Evolutionary conservation across 345 rosid genomes (phyloP), one percentile per base, ranked within the genome.

Genomic region (Populus tremula): DNA sequence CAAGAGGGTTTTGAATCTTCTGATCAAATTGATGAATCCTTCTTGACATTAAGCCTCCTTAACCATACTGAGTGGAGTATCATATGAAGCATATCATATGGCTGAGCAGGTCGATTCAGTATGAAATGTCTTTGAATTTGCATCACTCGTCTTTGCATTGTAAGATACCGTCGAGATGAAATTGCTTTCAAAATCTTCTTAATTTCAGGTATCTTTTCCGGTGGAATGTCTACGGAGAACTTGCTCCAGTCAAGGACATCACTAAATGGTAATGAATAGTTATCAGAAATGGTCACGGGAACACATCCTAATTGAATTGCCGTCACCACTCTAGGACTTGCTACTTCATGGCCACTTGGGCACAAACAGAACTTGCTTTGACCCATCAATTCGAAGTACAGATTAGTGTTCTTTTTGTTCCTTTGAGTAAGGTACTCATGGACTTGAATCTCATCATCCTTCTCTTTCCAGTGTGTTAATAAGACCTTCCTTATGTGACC

Each of bases 301-400:
- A 91, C 86, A 35, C 92, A 91, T 1, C 91, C 91, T 0, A 86
- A 67, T 63, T 86, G 80, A 4, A 90, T 84, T 2, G 94, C 72
- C 50, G 88, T 89, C 0, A 85, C 89, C 29, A 87, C 67, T 75
- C 96, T 84, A 7, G 94, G 96, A 80, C 94, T 90, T 0, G 93
- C 93, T 12, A 91, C 96, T 80, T 90, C 92, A 73, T 67, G 88
- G 70, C 96, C 93, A 54, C 93, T 90, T 0, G 94, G 94, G 67
- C 96, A 90, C 31, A 91, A 31, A 68, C 93, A 90, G 71, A 82
- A 90, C 80, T 83, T 89, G 70, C 87, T 78, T 5, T 50, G 62
- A 9, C 87, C 86, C 89, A 91, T 89, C 70, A 86, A 54, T 36
- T 82, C 29, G 1, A 73, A 70, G 86, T 91, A 90, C 39, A 59